Percentiles rank a stretch among this genome's conserved stretches.
phyloP scores from a whole-genome alignment of 179 eudicot genomes.

The Silene coronaria region DNA sequence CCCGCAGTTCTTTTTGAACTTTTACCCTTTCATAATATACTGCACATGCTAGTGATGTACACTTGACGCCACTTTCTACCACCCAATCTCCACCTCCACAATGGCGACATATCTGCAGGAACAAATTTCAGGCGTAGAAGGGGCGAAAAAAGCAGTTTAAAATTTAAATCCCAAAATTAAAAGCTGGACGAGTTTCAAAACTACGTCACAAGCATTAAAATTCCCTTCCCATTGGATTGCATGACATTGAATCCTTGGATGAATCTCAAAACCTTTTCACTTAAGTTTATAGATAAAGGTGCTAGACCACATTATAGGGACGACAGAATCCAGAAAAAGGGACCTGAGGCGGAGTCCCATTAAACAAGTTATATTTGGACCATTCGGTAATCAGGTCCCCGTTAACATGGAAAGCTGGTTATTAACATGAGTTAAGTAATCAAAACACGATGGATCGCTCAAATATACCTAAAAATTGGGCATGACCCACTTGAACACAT shows the following conservation, averaged over 20 bases:
- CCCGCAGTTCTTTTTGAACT: conserved; percentile 71
- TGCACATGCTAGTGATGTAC: conserved; percentile 79
- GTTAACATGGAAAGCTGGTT: neutral
- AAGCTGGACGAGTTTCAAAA: too few relatives aligned
- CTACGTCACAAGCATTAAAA: too few relatives aligned
- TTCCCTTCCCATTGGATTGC: neutral
- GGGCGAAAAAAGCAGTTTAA: too few relatives aligned
- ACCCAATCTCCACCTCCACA: conserved; percentile 97
- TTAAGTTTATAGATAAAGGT: neutral
- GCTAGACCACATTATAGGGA: neutral
- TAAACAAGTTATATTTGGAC: neutral
- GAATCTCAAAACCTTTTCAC: neutral
- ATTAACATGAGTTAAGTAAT: neutral
- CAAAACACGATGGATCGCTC: neutral
- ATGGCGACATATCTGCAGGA: conserved; percentile 71
- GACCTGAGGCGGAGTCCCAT: neutral
- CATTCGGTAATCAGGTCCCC: neutral
- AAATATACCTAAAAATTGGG: neutral
- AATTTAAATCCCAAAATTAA: too few relatives aligned
- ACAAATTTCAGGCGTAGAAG: neutral
- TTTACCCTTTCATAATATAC: conserved; percentile 82
- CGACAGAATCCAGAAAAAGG: neutral
- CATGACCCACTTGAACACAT: neutral
- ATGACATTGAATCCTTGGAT: neutral
- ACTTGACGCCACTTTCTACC: conserved; percentile 74